These are phyloP conservation scores for Calonectria multiphialidica DNA, from an alignment of 2,329 filamentous ascomycete species.

Conservation along the genomic window DNA sequence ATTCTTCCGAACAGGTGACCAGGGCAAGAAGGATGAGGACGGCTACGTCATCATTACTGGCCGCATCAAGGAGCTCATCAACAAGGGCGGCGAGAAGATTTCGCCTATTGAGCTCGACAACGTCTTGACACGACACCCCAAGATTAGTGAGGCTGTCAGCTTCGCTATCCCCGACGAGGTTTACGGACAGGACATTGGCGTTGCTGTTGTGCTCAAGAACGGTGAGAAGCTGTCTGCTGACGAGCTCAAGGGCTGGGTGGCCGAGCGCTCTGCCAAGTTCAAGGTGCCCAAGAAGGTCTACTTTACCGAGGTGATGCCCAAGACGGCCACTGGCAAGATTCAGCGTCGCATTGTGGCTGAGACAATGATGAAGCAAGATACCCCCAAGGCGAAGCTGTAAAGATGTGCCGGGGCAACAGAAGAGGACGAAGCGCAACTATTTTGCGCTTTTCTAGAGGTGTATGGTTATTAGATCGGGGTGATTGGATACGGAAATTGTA, in stretches of 20 bases:
- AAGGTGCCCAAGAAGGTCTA: slow-evolving; percentile 89
- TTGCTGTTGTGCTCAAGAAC: slow-evolving; percentile 80
- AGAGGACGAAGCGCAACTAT: neutral
- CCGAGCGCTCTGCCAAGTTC: slow-evolving; percentile 81
- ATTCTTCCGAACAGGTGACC: slow-evolving; percentile 90
- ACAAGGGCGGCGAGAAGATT: slow-evolving; percentile 92
- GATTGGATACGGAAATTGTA: neutral
- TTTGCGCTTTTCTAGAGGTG: neutral
- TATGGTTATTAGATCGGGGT: neutral
- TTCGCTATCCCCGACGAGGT: slow-evolving; percentile 87
- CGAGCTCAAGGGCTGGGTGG: slow-evolving; percentile 77
- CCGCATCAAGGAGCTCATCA: slow-evolving; percentile 94
- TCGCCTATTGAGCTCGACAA: slow-evolving; percentile 91
- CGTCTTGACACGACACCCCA: slow-evolving; percentile 78
- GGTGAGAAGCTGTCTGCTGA: slow-evolving; percentile 67
- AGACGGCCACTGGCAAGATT: slow-evolving; percentile 93
- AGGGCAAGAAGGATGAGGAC: slow-evolving; percentile 83
- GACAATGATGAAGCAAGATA: slow-evolving; percentile 80
- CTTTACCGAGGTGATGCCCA: slow-evolving; percentile 87
- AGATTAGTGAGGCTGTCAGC: slow-evolving; percentile 82
- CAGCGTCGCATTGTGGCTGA: slow-evolving; percentile 89
- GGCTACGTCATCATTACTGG: slow-evolving; percentile 90
- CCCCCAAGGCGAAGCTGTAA: slow-evolving; percentile 66
- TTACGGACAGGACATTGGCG: slow-evolving; percentile 85
- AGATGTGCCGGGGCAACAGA: neutral